Base-by-base conservation (phyloP, 176 grass and related monocot species). In the Phyllostachys edulis region DNA sequence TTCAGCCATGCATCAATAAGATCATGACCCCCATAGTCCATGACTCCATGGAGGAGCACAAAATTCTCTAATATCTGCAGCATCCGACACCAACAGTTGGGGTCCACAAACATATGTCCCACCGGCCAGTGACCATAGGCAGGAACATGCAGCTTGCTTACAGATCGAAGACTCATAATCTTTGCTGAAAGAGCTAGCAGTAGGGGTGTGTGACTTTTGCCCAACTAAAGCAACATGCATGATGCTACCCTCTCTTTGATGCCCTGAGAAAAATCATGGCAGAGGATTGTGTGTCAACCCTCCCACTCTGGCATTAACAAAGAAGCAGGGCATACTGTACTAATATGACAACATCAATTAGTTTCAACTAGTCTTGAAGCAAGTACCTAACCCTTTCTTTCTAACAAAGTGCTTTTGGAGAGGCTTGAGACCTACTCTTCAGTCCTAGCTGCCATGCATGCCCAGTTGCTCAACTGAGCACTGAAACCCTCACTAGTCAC, bases 401-500 rank as follows among this genome's bases (percentile, higher is more conserved):
- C 29, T 36, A 27, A 39, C 32, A 68, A 64, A 63, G 63, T 64
- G 26, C 83, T 71, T 77, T 82, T 27, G 65, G 55, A 82, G 72
- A 82, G 72, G 65, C 78, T 78, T 86, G 65, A 86, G 27, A 65
- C 78, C 46, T 50, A 90, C 83, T 86, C 63, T 69, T 76, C 71
- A 63, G 13, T 42, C 50, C 18, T 15, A 69, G 47, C 59, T 52
- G 57, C 45, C 29, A 27, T 39, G 29, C 29, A 27, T 39, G 42
- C 38, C 61, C 42, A 24, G 20, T 24, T 23, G 29, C 50, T 83
- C 81, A 62, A 74, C 9, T 21, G 14, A 36, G 37, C 10, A 16
- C 57, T 44, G 11, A 7, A 40, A 63, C 24, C 23, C 15, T 29
- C 40, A 2, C 21, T 26, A n/a, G 17, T 54, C 51, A n/a, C 20